Base-by-base conservation (phyloP, 108 stramenopile species). In the Skeletonema grethae region DNA sequence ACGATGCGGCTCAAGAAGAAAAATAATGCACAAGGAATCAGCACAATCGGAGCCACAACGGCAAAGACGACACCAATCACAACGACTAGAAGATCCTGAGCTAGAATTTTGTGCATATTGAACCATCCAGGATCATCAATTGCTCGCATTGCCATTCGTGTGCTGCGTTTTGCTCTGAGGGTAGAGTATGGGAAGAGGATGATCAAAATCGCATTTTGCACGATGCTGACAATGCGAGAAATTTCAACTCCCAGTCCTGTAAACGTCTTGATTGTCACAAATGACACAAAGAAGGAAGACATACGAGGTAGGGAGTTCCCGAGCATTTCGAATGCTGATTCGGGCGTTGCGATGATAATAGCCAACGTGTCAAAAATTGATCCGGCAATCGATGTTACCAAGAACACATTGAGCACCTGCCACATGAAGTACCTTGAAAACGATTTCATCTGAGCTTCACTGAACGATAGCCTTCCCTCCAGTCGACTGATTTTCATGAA, bases 81-180 rank as follows among this genome's bases (percentile, higher is more conserved):
- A 29, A 95, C 93, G 5, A 97, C 91, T 72, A 97, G 65, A 88
- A 97, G 88, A 67, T 97, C 96, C 65, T 97, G 96, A 3, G 96
- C 96, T 76, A 95, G 69, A 57, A 97, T 92, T 66, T 97, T 97
- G 86, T 95, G 93, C 64, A 90, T 91, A 13, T 86, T 89, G 63
- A 97, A 95, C 92, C 92, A 95, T 6, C 94, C 94, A 7, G 95
- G 93, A 77, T 94, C 93, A 66, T 91, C 91, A 58, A 95, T 92
- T n/a, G 90, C 82, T 20, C 96, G 71, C 73, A 91, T 81, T 22
- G 87, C 91, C 38, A 77, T n/a, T 1, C 90, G 57, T 22, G 87
- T 70, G 9, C 71, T 84, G 62, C 91, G 77, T 36, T 87, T 82
- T 16, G 79, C 86, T 46, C 96, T 67, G 5, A 93, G 67, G 8